phyloP scores from a whole-genome alignment of 768 basidiomycete species.

The Agaricus bisporus region DNA sequence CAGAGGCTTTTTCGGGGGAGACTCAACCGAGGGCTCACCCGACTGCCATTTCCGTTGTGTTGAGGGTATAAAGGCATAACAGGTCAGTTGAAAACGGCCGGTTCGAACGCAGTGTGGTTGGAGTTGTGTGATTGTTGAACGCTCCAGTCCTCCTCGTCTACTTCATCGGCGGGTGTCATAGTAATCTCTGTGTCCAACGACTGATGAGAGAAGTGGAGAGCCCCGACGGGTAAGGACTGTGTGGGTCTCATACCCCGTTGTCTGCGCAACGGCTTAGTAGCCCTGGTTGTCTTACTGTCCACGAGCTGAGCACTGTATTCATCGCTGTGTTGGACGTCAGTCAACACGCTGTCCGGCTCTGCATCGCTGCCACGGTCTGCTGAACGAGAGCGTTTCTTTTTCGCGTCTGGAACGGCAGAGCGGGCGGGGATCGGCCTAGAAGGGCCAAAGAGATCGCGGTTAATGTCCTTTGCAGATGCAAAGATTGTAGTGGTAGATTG shows the following conservation, averaged over 20 bases:
- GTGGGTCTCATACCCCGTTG: constrained; percentile 26
- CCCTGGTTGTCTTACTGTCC: not conserved
- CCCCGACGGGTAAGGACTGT: constrained; percentile 30
- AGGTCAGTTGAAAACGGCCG: constrained; percentile 3
- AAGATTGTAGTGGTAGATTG: constrained; percentile 39
- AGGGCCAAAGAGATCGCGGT: constrained; percentile 37
- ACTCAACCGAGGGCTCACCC: not conserved
- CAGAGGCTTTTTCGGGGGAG: not conserved
- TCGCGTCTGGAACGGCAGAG: constrained; percentile 9
- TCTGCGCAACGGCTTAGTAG: constrained; percentile 34
- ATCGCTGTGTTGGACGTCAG: not conserved
- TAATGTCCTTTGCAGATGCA: constrained; percentile 49
- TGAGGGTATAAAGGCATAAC: not conserved
- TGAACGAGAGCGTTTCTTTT: constrained; percentile 32
- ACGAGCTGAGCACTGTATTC: not conserved
- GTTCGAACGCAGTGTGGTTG: not conserved
- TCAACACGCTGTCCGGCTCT: not conserved
- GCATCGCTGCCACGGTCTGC: constrained; percentile 14
- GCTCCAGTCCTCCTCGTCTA: constrained; percentile 10
- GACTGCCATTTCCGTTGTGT: not conserved
- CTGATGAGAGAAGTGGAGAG: constrained; percentile 14
- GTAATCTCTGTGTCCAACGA: not conserved
- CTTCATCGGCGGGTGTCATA: not conserved
- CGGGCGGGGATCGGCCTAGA: constrained; percentile 9
- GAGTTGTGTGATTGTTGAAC: not conserved